These are phyloP conservation scores for Naganishia albida DNA, from an alignment of 1,284 basidiomycete genomes.

Conservation along the genomic window DNA sequence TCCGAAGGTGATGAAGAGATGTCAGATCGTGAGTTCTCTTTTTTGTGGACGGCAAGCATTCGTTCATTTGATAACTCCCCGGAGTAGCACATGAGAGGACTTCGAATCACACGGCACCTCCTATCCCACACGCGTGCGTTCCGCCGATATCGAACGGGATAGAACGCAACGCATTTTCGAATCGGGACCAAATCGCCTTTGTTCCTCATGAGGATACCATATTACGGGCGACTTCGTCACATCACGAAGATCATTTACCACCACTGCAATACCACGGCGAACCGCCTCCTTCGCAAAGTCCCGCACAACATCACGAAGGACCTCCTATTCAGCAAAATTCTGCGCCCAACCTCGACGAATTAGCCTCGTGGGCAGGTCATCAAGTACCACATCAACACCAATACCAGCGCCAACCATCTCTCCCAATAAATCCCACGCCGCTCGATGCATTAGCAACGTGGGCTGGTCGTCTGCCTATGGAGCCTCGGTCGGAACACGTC, in stretches of 20 bases:
- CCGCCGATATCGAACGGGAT: not conserved
- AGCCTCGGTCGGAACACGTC: not conserved
- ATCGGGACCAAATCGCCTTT: not conserved
- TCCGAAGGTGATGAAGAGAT: too few species aligned
- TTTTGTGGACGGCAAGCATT: too few species aligned
- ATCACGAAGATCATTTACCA: not conserved
- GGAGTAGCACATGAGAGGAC: too few species aligned
- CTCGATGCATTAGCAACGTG: constrained; percentile 2
- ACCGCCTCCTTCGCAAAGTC: not conserved
- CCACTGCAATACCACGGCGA: not conserved
- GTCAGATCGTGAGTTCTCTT: too few species aligned
- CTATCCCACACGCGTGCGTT: too few species aligned
- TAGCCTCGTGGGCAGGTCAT: not conserved
- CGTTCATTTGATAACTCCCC: too few species aligned
- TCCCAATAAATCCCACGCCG: too few species aligned
- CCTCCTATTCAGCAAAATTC: not conserved
- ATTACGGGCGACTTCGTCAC: not conserved
- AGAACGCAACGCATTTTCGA: not conserved
- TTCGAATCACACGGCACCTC: too few species aligned
- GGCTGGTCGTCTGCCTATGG: not conserved
- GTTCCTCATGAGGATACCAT: not conserved
- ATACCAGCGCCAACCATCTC: not conserved
- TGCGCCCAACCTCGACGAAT: not conserved
- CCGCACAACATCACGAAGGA: too few species aligned
- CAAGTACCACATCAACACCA: not conserved